These are phyloP conservation scores for Selaginella tamariscina DNA, from an alignment of 75 land plant species.

Conservation along the genomic window DNA sequence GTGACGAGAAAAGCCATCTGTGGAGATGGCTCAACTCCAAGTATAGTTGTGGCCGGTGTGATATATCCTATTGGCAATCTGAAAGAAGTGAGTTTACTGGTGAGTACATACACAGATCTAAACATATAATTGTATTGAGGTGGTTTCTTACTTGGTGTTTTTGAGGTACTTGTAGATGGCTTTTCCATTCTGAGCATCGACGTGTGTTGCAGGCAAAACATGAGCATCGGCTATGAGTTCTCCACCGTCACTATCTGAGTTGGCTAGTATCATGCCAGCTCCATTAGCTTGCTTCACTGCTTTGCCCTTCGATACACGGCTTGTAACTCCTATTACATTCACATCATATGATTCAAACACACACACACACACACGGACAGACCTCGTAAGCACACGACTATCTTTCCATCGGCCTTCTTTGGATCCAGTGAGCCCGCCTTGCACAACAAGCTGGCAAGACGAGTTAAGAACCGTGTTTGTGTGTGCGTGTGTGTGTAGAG, in stretches of 20 bases:
- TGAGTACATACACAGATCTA: neutral
- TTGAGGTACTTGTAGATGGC: slow-evolving; percentile 37
- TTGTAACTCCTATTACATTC: too few relatives aligned
- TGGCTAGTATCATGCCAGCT: slow-evolving; percentile 57
- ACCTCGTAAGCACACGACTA: slow-evolving; percentile 74
- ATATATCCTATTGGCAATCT: slow-evolving; percentile 6
- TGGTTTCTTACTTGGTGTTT: neutral
- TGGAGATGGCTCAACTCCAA: slow-evolving; percentile 3
- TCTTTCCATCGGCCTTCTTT: slow-evolving; percentile 50
- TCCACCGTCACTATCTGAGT: slow-evolving; percentile 49
- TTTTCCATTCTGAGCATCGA: slow-evolving; percentile 37
- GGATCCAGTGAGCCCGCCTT: slow-evolving; percentile 44
- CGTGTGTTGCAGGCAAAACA: slow-evolving; percentile 48
- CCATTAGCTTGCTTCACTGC: slow-evolving; percentile 67
- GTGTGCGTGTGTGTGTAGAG: neutral
- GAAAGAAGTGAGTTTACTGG: neutral
- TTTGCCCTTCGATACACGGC: slow-evolving; percentile 46
- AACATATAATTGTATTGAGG: neutral
- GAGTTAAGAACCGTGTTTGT: neutral
- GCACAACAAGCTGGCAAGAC: slow-evolving; percentile 24
- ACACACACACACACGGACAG: too few relatives aligned
- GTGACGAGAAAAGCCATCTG: slow-evolving; percentile 9
- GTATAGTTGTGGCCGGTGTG: slow-evolving; percentile 7
- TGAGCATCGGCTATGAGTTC: slow-evolving; percentile 64
- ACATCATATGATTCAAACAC: too few relatives aligned